Evolutionary conservation across 1,284 basidiomycete species (phyloP).

Genomic region (Tetrapyrgos nigripes): DNA sequence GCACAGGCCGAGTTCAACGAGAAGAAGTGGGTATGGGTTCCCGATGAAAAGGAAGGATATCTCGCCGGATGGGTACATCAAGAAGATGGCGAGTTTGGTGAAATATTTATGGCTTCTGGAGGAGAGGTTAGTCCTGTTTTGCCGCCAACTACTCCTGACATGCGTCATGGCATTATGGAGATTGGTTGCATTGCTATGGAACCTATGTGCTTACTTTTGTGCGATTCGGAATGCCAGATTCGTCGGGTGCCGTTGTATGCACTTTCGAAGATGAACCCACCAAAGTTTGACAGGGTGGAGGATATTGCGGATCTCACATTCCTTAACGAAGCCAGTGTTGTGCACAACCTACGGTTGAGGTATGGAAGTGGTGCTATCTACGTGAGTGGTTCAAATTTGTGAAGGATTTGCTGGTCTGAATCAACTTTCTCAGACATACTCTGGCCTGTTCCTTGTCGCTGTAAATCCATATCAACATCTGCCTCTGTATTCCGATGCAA

Average conservation of each 20-base stretch:
- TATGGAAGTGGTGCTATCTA: slow-evolving; percentile 96
- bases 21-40: slow-evolving; percentile 98
- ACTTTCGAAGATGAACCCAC: slow-evolving; percentile 96
- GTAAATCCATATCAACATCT: slow-evolving; percentile 97
- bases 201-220: neutral
- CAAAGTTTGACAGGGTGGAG: slow-evolving; percentile 97
- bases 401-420: slow-evolving; percentile 12
- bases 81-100: slow-evolving; percentile 80
- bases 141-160: neutral
- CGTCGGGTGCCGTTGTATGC: slow-evolving; percentile 79
- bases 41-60: slow-evolving; percentile 89
- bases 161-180: neutral
- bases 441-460: slow-evolving; percentile 96
- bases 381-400: slow-evolving; percentile 58
- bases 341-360: slow-evolving; percentile 93
- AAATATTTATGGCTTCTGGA: slow-evolving; percentile 81
- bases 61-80: slow-evolving; percentile 89
- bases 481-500: slow-evolving; percentile 93
- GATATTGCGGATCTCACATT: slow-evolving; percentile 99
- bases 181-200: neutral
- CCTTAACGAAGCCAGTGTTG: slow-evolving; percentile 98
- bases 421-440: slow-evolving; percentile 78
- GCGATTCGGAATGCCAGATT: slow-evolving; percentile 50
- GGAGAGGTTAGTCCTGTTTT: slow-evolving; percentile 65
- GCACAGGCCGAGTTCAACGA: slow-evolving; percentile 94